Conservation (phyloP, 306 rosid genomes). For the Quercus variabilis region DNA sequence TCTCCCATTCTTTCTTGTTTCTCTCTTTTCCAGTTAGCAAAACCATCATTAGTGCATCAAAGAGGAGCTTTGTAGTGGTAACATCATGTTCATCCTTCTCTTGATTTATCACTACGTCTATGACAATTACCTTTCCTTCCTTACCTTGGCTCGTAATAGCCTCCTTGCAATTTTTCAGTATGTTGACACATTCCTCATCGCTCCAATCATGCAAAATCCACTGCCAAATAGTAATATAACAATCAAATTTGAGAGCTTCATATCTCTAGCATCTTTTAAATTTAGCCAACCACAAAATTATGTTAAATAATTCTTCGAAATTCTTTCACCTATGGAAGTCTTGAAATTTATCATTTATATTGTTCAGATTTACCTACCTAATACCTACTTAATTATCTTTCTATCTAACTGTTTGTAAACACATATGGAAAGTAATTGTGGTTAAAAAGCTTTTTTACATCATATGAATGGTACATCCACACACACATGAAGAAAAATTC, state of each 20-base stretch:
- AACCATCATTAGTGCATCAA: conserved; percentile 47
- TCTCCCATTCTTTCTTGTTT: conserved; percentile 49
- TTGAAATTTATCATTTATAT: too few species aligned
- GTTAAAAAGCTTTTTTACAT: too few species aligned
- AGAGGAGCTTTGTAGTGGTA: conserved; percentile 33
- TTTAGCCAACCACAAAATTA: neutral
- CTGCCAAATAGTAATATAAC: conserved; percentile 16
- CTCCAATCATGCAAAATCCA: conserved; percentile 39
- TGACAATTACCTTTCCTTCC: conserved; percentile 45
- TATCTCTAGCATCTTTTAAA: too few species aligned
- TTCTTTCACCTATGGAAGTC: too few species aligned
- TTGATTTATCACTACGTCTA: conserved; percentile 44
- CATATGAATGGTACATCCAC: too few species aligned
- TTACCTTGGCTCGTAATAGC: conserved; percentile 37
- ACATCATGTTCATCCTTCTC: conserved; percentile 20
- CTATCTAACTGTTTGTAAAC: too few species aligned
- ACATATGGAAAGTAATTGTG: too few species aligned
- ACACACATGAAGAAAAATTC: too few species aligned
- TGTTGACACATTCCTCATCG: conserved; percentile 37
- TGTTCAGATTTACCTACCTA: too few species aligned
- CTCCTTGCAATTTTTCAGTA: conserved; percentile 50
- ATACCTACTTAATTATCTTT: too few species aligned
- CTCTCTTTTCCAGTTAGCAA: conserved; percentile 37
- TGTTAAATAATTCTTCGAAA: too few species aligned
- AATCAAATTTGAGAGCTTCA: too few species aligned